Evolutionary conservation across 306 rosid genomes (phyloP).

Genomic region (Hippophae rhamnoides): DNA sequence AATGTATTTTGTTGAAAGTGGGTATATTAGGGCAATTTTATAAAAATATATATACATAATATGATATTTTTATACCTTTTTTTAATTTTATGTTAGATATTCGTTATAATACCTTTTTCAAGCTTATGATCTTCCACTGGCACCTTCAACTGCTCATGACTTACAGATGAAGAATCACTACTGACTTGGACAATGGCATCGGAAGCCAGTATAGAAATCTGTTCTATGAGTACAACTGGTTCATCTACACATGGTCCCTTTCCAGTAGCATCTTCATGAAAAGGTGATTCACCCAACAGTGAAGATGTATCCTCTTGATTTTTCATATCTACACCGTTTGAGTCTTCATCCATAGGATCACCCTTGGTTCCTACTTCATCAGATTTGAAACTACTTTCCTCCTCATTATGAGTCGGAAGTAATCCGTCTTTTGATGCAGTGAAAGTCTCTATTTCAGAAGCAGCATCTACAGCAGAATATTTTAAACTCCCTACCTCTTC

Average conservation of each 20-base stretch:
- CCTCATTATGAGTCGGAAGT: slow-evolving; percentile 19
- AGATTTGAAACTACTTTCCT: slow-evolving; percentile 16
- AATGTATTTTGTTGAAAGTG: no score
- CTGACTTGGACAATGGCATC: slow-evolving; percentile 9
- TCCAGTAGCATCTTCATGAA: slow-evolving; percentile 19
- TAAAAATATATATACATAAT: no score
- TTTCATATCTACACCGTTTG: slow-evolving; percentile 23
- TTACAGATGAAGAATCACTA: slow-evolving; percentile 23
- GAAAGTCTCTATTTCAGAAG: slow-evolving; percentile 20
- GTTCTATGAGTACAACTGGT: slow-evolving; percentile 18
- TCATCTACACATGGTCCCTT: slow-evolving; percentile 22
- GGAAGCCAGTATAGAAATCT: slow-evolving; percentile 24
- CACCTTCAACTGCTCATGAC: slow-evolving; percentile 15
- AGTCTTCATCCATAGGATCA: slow-evolving; percentile 14
- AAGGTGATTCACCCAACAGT: slow-evolving; percentile 12
- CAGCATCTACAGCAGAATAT: slow-evolving; percentile 17
- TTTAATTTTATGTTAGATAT: no score
- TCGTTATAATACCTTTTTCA: no score
- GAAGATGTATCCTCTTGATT: slow-evolving; percentile 14
- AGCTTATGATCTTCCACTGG: slow-evolving; percentile 27
- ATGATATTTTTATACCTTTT: no score
- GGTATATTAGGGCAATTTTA: no score
- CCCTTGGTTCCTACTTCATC: slow-evolving; percentile 17
- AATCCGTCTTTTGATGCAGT: slow-evolving; percentile 15
- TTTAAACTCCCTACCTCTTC: slow-evolving; percentile 19